Percentiles rank a stretch among this genome's conserved stretches.
Conservation (phyloP, 2,329 filamentous ascomycete genomes). For the Fusarium succisae region DNA sequence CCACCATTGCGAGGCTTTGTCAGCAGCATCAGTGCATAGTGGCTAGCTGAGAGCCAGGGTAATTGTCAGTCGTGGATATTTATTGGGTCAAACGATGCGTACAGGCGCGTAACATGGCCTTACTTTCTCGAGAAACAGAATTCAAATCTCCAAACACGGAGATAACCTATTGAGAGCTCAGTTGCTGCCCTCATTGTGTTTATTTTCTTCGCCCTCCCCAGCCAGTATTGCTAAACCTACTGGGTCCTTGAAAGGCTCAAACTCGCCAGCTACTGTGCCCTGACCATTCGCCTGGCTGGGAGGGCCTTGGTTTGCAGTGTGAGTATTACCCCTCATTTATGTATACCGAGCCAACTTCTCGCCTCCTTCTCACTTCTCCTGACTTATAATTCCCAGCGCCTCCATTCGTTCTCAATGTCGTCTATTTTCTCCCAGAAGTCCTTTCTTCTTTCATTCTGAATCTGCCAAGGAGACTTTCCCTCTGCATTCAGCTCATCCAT, state of each 20-base stretch:
- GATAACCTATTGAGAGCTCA: too few relatives aligned
- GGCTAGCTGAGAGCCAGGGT: neutral
- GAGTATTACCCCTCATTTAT: neutral
- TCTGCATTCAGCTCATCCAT: neutral
- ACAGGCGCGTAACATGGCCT: neutral
- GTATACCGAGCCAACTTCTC: neutral
- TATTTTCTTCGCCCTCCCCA: too few relatives aligned
- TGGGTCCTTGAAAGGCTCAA: neutral
- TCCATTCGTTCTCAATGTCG: neutral
- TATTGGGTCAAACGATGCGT: neutral
- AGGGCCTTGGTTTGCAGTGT: too few relatives aligned
- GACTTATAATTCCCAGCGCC: neutral
- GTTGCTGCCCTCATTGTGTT: too few relatives aligned
- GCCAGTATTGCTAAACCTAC: neutral
- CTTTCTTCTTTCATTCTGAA: neutral
- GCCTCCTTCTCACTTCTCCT: too few relatives aligned
- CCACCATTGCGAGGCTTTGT: neutral
- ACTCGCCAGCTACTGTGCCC: neutral
- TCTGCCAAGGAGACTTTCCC: neutral
- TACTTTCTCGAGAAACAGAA: fast-evolving
- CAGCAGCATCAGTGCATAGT: fast-evolving
- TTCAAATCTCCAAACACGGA: neutral
- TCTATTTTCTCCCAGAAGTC: neutral
- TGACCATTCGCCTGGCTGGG: too few relatives aligned
- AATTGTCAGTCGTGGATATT: neutral